Evolutionary conservation across 495 filamentous ascomycete genomes (phyloP), one percentile per base, ranked within the genome.

Genomic region (Penicillium bovifimosum): DNA sequence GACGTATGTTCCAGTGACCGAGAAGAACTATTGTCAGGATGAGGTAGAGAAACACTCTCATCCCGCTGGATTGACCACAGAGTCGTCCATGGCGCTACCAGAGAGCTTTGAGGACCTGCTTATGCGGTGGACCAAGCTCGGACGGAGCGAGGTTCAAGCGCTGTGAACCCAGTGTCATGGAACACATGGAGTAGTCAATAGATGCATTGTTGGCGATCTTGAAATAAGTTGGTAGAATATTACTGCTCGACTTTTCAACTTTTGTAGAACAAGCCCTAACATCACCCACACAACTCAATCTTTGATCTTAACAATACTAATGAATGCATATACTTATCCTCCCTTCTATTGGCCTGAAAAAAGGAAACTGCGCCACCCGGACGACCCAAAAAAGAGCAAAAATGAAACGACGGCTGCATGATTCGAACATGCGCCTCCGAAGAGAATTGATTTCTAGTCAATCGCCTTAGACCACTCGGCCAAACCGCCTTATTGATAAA

Each of bases 381-480:
- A 2, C 1, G 6, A 31, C 29, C 4, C 2, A 24, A 36, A 36
- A 36, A 36, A 36, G 34, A 36, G 20, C 20, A 24, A 24, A 24
- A 11, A 36, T 16, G n/a, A 17, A 20, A 24, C 45, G 45, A 47
- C 45, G 45, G 45, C 45, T 47, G 45, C 45, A 47, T 47, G 45
- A 47, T 47, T 47, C 45, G 45, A 47, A 47, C 45, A 47, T 47
- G 45, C 45, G 45, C 45, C 45, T 26, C 17, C 44, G 44, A 47
- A 47, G 17, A 26, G 44, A 47, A 47, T 47, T 47, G 44, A 47
- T 47, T 58, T 53, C 50, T 49, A 51, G 56, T 59, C 56, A 59
- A 59, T 59, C 51, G 51, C 52, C 47, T 59, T 55, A 52, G 52
- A 59, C 51, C 56, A 54, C 56, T 58, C 56, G 51, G 46, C 51